Evolutionary conservation across 139 green algal genomes (phyloP).

Genomic region (Ulvella scutata): DNA sequence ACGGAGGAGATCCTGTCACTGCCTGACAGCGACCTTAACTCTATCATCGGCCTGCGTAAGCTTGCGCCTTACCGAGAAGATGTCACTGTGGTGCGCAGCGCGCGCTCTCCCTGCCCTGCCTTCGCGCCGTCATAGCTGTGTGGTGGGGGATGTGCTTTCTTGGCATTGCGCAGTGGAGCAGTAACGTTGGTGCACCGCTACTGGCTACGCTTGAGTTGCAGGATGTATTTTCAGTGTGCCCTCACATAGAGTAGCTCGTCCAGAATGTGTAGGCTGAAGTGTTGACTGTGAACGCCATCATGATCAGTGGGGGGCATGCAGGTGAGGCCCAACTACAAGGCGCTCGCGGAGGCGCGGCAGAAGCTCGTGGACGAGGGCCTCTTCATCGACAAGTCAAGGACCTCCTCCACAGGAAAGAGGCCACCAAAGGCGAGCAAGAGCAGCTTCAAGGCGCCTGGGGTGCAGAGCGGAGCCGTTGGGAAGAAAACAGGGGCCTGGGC

Average conservation of each 20-base stretch:
- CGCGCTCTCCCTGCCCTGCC: no score
- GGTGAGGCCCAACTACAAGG: conserved; percentile 56
- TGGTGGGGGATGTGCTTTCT: no score
- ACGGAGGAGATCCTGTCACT: conserved; percentile 62
- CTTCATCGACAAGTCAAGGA: not conserved
- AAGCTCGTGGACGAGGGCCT: not conserved
- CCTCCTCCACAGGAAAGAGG: not conserved
- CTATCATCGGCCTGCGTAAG: conserved; percentile 64
- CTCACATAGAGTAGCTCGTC: no score
- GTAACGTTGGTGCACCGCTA: no score
- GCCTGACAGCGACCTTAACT: conserved; percentile 66
- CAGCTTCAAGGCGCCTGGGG: not conserved
- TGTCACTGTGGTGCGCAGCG: conserved; percentile 8
- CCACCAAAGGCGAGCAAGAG: not conserved
- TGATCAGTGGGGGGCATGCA: not conserved
- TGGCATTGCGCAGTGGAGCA: no score
- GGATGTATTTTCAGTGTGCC: no score
- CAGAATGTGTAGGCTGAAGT: no score
- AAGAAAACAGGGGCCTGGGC: not conserved
- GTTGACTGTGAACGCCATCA: not conserved
- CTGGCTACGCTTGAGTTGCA: no score
- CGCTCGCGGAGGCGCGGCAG: conserved; percentile 14
- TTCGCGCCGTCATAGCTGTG: not conserved
- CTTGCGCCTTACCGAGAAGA: conserved; percentile 76
- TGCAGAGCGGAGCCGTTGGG: not conserved